Conservation (phyloP, 2,329 filamentous ascomycete species). For the Colletotrichum graminicola region DNA sequence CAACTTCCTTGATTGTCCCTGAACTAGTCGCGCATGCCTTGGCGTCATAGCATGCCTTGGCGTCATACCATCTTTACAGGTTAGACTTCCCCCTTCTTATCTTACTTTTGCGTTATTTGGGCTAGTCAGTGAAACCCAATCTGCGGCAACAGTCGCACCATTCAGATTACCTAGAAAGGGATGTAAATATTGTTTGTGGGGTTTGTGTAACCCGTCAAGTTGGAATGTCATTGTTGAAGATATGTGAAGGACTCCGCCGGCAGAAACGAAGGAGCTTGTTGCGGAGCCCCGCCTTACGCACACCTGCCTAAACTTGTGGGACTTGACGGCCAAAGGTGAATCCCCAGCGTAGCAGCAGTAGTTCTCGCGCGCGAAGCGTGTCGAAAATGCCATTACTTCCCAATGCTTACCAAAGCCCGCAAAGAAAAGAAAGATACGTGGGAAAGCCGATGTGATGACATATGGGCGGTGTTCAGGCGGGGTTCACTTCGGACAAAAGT, state of each 20-base stretch:
- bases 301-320: no score
- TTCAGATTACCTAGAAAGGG: conserved; percentile 7
- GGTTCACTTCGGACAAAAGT: neutral
- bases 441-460: neutral
- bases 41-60: neutral
- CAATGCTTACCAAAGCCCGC: neutral
- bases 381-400: neutral
- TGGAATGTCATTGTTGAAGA: conserved; percentile 3
- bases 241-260: neutral
- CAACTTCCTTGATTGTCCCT: conserved; percentile 6
- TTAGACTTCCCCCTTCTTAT: conserved; percentile 8
- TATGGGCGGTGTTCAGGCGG: neutral
- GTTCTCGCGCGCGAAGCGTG: neutral
- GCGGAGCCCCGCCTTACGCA: neutral
- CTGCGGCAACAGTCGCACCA: neutral
- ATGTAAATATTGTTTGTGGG: neutral
- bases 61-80: conserved; percentile 6
- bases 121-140: neutral
- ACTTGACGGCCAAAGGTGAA: neutral
- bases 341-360: neutral
- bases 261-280: conserved; percentile 4
- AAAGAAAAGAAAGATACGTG: neutral
- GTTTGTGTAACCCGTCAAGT: conserved; percentile 10
- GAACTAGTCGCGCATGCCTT: neutral
- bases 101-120: neutral